These are phyloP conservation scores for Oryza coarctata DNA, from an alignment of 176 grass and related monocot genomes.

Conservation along the genomic window DNA sequence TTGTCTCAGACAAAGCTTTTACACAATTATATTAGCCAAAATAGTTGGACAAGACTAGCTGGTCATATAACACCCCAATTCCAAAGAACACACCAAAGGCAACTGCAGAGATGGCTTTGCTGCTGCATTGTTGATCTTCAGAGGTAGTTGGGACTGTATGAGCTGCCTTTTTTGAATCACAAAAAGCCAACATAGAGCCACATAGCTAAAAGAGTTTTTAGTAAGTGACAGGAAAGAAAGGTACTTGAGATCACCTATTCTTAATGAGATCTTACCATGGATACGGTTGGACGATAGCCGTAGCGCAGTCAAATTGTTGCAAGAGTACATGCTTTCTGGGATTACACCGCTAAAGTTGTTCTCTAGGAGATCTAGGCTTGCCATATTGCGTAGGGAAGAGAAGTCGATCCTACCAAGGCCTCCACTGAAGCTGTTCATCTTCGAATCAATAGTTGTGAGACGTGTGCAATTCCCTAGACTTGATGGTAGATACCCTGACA, in stretches of 20 bases:
- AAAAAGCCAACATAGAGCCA: background rate
- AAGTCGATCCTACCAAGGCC: slow-evolving; percentile 23
- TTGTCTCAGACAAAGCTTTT: no score
- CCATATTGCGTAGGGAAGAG: slow-evolving; percentile 19
- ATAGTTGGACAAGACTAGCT: background rate
- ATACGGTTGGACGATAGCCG: background rate
- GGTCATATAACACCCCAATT: background rate
- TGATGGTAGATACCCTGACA: slow-evolving; percentile 38
- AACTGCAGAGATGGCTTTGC: background rate
- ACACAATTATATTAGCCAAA: no score
- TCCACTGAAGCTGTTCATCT: slow-evolving; percentile 12
- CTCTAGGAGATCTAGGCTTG: background rate
- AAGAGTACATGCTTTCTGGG: slow-evolving; percentile 50
- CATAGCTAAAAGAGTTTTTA: background rate
- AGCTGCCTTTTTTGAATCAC: background rate
- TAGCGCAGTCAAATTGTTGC: slow-evolving; percentile 11
- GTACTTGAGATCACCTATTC: background rate
- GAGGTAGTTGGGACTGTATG: no score
- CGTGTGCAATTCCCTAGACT: background rate
- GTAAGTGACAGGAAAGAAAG: slow-evolving; percentile 30
- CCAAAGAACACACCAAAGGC: slow-evolving; percentile 33
- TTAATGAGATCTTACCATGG: background rate
- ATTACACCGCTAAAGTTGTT: slow-evolving; percentile 30
- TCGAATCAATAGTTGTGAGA: slow-evolving; percentile 24
- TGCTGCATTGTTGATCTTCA: no score